Evolutionary conservation across 805 yeast species (phyloP), one percentile per base, ranked within the genome.

Genomic region (Schwanniomyces vanrijiae): DNA sequence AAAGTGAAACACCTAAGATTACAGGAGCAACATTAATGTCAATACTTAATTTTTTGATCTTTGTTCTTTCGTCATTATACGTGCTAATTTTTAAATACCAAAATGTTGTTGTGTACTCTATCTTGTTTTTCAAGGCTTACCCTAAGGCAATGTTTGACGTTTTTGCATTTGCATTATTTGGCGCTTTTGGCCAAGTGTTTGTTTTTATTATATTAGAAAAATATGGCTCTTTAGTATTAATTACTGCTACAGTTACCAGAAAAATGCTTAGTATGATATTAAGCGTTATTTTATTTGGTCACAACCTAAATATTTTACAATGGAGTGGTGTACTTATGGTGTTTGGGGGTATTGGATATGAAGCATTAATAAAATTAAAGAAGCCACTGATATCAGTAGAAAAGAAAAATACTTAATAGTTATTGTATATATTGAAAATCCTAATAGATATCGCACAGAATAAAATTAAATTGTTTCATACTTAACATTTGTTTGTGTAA

Each of bases 211-310:
- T 96, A 1, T 69, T 94, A 40, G 94, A 89, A 55, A 77, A 81
- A 48, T 94, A 88, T 61, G 96, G 92, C 42, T 89, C 97, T 1
- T 71, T 94, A 49, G 80, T 88, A 0, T 73, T 94, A 45, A 90
- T 92, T 24, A 92, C 96, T 35, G 92, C 95, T 14, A 94, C 98
- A 0, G 97, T 94, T 8, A 92, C 99, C 1, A 78, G 99, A 56
- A 94, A 94, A 61, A 92, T 94, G 97, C 73, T 90, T 42, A 90
- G 97, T 34, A 92, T 94, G 98, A 76, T 90, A 28, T 67, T 92
- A 44, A 87, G 96, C 58, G 97, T 94, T 43, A 64, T 89, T 3
- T 69, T 92, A 52, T 92, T 90, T 67, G 92, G 94, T n/a, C 97
- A 94, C 62, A 61, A 64, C 4, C 76, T 94, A 53, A 73, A 69